A percentile compares a stretch with the other conserved stretches of the same genome.
These are phyloP conservation scores for Hydnum rufescens DNA, from an alignment of 768 basidiomycete species.

Conservation along the genomic window DNA sequence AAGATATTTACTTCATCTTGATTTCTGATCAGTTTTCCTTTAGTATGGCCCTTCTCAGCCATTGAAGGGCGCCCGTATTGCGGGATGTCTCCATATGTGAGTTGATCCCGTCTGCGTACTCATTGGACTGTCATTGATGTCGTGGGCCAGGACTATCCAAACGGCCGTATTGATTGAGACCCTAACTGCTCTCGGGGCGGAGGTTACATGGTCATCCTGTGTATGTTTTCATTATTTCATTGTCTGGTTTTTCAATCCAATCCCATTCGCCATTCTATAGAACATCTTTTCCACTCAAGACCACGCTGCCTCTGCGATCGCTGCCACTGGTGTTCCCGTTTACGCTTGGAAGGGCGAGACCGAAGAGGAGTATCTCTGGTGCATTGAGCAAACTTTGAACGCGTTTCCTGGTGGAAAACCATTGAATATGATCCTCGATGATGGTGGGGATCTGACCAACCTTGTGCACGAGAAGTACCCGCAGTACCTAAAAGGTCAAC, in stretches of 20 bases:
- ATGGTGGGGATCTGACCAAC: slow-evolving; percentile 90
- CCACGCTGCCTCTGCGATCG: slow-evolving; percentile 97
- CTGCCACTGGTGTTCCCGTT: slow-evolving; percentile 94
- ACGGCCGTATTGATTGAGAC: slow-evolving; percentile 99
- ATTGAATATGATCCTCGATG: slow-evolving; percentile 98
- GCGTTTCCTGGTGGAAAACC: slow-evolving; percentile 72
- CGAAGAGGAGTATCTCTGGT: slow-evolving; percentile 97
- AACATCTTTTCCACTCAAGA: slow-evolving; percentile 99
- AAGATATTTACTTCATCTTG: background rate
- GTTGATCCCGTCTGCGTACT: slow-evolving; percentile 11
- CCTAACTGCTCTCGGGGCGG: slow-evolving; percentile 81
- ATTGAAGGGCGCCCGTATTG: slow-evolving; percentile 85
- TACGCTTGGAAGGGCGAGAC: slow-evolving; percentile 99
- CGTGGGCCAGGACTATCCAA: slow-evolving; percentile 69
- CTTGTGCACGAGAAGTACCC: slow-evolving; percentile 95
- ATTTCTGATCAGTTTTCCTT: slow-evolving; percentile 10
- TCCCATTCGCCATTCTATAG: slow-evolving; percentile 20
- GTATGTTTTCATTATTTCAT: slow-evolving; percentile 21
- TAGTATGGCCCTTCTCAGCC: slow-evolving; percentile 69
- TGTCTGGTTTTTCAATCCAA: background rate
- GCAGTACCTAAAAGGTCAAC: slow-evolving; percentile 56
- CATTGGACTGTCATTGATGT: slow-evolving; percentile 4
- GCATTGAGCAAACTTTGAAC: slow-evolving; percentile 83
- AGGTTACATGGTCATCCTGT: slow-evolving; percentile 98
- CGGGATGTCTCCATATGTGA: slow-evolving; percentile 95